These are phyloP conservation scores for Phytopythium montanum DNA, from an alignment of 352 stramenopile species.

Conservation along the genomic window DNA sequence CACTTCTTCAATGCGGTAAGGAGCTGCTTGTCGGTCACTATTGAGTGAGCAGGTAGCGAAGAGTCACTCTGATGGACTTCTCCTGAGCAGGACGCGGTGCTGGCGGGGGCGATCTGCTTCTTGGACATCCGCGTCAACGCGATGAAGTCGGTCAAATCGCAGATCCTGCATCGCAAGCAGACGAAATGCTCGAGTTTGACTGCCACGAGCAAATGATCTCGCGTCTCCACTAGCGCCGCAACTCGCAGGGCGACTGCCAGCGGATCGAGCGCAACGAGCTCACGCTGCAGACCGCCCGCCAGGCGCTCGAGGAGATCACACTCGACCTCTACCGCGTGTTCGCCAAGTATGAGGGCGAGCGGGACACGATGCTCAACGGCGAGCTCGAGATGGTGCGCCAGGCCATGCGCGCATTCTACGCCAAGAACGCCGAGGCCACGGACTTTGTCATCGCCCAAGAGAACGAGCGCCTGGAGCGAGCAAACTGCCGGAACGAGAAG, in stretches of 20 bases:
- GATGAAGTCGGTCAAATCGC: slow-evolving; percentile 68
- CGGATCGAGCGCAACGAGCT: slow-evolving; percentile 55
- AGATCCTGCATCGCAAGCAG: slow-evolving; percentile 62
- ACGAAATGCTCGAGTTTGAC: slow-evolving; percentile 74
- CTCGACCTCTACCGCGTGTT: slow-evolving; percentile 71
- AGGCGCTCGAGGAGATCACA: slow-evolving; percentile 45
- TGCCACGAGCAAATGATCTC: slow-evolving; percentile 57
- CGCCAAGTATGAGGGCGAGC: slow-evolving; percentile 74
- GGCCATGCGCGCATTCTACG: slow-evolving; percentile 77
- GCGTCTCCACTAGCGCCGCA: slow-evolving; percentile 24
- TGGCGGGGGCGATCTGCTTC: slow-evolving; percentile 57
- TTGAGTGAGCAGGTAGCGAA: too few relatives aligned
- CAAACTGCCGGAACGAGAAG: too few relatives aligned
- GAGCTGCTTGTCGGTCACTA: background rate
- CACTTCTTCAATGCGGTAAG: slow-evolving; percentile 72
- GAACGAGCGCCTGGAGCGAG: slow-evolving; percentile 52
- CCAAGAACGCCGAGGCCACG: slow-evolving; percentile 66
- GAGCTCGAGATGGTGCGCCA: slow-evolving; percentile 79
- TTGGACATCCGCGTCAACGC: slow-evolving; percentile 75
- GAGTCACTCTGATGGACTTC: too few relatives aligned
- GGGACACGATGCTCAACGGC: slow-evolving; percentile 71
- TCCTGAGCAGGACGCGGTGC: slow-evolving; percentile 41
- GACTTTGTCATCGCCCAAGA: slow-evolving; percentile 59
- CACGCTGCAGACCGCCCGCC: slow-evolving; percentile 44
- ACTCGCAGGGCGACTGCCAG: slow-evolving; percentile 11